Evolutionary conservation across 768 basidiomycete species (phyloP), one percentile per base, ranked within the genome.

Genomic region (Amanita muscaria): DNA sequence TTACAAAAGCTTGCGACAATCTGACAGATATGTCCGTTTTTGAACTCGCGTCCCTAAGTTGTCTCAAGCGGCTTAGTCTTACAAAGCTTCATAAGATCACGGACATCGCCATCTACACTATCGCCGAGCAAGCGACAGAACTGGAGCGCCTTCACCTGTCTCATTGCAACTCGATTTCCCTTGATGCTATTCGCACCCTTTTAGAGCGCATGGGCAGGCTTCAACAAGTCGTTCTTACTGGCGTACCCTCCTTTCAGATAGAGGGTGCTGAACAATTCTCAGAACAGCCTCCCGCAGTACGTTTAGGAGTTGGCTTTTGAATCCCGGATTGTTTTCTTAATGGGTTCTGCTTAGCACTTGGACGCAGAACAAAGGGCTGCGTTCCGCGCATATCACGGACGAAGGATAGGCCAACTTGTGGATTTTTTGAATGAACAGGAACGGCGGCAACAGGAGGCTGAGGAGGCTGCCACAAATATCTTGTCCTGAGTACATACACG

Each of bases 11-110:
- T 65, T 92, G 90, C 64, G 72, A 80, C 22, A 73, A 77, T 47
- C 64, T 97, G 46, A 93, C 89, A 48, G 91, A 97, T 60, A 72
- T 87, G 70, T 76, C 82, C 37, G 79, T 93, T 18, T 76, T 83
- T 55, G 90, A 91, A 66, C 64, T 96, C 35, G 81, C 85, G 6
- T 68, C 69, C 14, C 67, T 93, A 38, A 68, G 73, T 18, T 73
- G 74, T 21, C 71, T 97, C 25, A 80, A 79, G 45, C 77, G 87
- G 15, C 70, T 97, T 35, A 84, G 83, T 52, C 68, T 92, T 41
- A 84, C 88, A 29, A 80, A 88, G 30, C 80, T 93, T 3, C 76
- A 78, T 30, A 83, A 82, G 55, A 60, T 94, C 50, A 94, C 91
- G 12, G 91, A 93, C 63, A 79, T 86, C 55, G 86, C 81, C 4